phyloP scores from a whole-genome alignment of 192 early-diverging fungal genomes.

The Geranomyces variabilis region DNA sequence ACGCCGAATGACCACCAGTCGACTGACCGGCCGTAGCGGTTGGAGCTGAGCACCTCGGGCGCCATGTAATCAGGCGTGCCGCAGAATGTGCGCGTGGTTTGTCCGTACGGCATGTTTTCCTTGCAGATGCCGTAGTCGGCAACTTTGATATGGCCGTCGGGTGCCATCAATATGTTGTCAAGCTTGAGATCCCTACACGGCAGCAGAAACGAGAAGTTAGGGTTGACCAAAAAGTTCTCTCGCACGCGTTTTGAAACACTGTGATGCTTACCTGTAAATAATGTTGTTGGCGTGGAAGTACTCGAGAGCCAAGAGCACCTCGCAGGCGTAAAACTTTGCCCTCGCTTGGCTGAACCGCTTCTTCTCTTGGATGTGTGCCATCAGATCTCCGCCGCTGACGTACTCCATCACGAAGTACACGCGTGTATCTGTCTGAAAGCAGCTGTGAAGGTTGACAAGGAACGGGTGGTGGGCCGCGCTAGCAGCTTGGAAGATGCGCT shows the following conservation, averaged over 20 bases:
- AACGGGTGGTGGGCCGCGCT: slow-evolving; percentile 89
- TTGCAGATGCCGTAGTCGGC: slow-evolving; percentile 99
- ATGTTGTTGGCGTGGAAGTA: slow-evolving; percentile 95
- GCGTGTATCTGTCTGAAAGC: slow-evolving; percentile 89
- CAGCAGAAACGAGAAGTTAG: not conserved
- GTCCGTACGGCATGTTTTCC: slow-evolving; percentile 64
- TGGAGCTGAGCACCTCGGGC: slow-evolving; percentile 89
- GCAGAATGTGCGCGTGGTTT: slow-evolving; percentile 57
- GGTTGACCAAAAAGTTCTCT: no score
- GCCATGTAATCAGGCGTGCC: slow-evolving; percentile 99
- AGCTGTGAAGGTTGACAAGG: slow-evolving; percentile 92
- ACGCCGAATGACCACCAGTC: slow-evolving; percentile 99
- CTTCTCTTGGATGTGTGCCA: slow-evolving; percentile 93
- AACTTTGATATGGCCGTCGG: slow-evolving; percentile 95
- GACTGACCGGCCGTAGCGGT: slow-evolving; percentile 90
- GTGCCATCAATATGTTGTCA: slow-evolving; percentile 88
- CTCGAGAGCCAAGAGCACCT: slow-evolving; percentile 90
- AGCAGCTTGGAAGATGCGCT: slow-evolving; percentile 89
- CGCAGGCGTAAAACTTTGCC: slow-evolving; percentile 96
- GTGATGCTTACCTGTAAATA: slow-evolving; percentile 80
- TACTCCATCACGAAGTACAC: slow-evolving; percentile 99
- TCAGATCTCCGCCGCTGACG: slow-evolving; percentile 94
- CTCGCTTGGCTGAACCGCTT: slow-evolving; percentile 85
- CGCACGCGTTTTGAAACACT: no score
- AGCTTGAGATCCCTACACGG: slow-evolving; percentile 83